Conservation (phyloP, 441 rosid species). For the Aleurites moluccanus region DNA sequence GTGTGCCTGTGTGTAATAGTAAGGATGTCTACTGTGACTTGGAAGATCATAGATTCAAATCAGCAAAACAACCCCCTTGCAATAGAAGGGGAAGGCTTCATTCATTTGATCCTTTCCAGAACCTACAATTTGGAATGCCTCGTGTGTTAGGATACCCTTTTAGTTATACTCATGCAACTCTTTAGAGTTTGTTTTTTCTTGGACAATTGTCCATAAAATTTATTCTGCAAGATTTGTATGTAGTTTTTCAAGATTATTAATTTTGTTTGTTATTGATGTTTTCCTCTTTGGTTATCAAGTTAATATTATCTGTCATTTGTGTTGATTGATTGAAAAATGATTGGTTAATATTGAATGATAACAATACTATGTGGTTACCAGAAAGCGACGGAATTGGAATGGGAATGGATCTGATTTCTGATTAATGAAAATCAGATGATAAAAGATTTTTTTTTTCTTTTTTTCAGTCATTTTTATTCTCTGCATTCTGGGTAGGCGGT, state of each 20-base stretch:
- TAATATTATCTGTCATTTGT: neutral
- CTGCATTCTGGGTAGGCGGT: neutral
- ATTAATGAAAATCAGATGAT: neutral
- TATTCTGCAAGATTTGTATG: neutral
- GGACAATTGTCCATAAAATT: slow-evolving; percentile 7
- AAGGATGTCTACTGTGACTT: neutral
- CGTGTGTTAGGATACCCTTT: neutral
- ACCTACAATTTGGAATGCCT: neutral
- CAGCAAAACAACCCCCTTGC: neutral
- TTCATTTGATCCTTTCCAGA: neutral
- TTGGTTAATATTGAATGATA: neutral
- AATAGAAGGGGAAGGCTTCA: neutral
- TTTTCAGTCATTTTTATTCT: neutral
- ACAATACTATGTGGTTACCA: neutral
- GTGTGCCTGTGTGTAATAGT: neutral
- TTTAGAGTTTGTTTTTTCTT: neutral
- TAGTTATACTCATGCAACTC: neutral
- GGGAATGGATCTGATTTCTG: no score
- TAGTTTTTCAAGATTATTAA: neutral
- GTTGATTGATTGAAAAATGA: neutral
- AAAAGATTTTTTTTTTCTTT: neutral
- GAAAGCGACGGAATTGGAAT: neutral
- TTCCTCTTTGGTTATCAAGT: neutral
- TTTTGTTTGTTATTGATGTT: neutral
- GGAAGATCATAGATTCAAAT: no score